phyloP scores from a whole-genome alignment of 345 rosid genomes.

The Erysimum cheiranthoides region DNA sequence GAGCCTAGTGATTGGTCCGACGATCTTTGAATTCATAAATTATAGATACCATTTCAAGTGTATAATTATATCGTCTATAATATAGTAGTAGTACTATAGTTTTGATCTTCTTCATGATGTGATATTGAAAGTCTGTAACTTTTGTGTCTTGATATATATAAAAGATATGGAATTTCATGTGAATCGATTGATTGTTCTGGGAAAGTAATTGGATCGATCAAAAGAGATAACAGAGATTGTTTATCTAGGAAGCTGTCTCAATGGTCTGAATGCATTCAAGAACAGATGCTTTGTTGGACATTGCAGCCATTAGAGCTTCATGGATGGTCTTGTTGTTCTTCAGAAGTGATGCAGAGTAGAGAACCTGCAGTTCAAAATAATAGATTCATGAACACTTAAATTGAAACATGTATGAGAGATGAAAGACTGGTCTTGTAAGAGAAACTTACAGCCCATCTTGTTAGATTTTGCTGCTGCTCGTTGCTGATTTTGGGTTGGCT shows the following conservation, averaged over 20 bases:
- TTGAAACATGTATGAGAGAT: background rate
- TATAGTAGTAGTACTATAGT: conserved; percentile 6
- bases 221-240: conserved; percentile 4
- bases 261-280: conserved; percentile 81
- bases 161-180: background rate
- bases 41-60: conserved; percentile 7
- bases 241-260: conserved; percentile 62
- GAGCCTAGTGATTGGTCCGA: conserved; percentile 74
- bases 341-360: conserved; percentile 75
- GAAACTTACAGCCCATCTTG: conserved; percentile 95
- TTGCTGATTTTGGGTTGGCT: conserved; percentile 83
- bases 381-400: background rate
- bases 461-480: conserved; percentile 92
- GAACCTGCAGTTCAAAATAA: conserved; percentile 59
- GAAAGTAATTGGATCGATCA: background rate
- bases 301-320: conserved; percentile 78
- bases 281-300: conserved; percentile 76
- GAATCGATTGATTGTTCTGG: background rate
- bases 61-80: conserved; percentile 18
- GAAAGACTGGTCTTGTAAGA: background rate
- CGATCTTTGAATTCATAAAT: conserved; percentile 47
- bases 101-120: conserved; percentile 35
- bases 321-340: conserved; percentile 75
- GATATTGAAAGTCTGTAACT: conserved; percentile 36
- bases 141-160: conserved; percentile 21